phyloP scores from a whole-genome alignment of 768 basidiomycete species.

The Amanita exitialis region DNA sequence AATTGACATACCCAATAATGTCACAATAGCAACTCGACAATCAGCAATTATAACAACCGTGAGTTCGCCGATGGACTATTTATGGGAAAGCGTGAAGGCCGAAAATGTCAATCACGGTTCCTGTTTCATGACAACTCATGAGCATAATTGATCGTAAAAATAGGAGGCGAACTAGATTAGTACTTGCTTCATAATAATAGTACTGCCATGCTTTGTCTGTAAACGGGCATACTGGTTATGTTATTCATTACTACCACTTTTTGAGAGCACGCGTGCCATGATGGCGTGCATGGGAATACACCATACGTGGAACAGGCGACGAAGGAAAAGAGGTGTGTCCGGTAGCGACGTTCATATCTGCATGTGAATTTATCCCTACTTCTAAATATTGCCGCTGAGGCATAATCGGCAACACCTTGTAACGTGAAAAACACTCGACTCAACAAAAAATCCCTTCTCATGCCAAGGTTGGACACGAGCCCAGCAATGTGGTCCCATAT shows the following conservation, averaged over 20 bases:
- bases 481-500: neutral
- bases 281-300: too few relatives aligned
- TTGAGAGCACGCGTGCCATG: too few relatives aligned
- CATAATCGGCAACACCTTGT: too few relatives aligned
- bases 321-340: too few relatives aligned
- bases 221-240: neutral
- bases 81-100: neutral
- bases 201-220: neutral
- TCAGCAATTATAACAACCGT: neutral
- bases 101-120: neutral
- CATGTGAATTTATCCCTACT: too few relatives aligned
- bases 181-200: neutral
- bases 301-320: too few relatives aligned
- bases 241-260: neutral
- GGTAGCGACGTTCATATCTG: too few relatives aligned
- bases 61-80: neutral
- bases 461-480: neutral
- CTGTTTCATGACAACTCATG: neutral
- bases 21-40: neutral
- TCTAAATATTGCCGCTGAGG: too few relatives aligned
- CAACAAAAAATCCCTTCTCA: neutral
- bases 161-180: neutral
- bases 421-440: too few relatives aligned
- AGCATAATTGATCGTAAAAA: neutral
- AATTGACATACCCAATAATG: neutral